phyloP scores from a whole-genome alignment of 495 filamentous ascomycete genomes.

The Oleoguttula mirabilis region DNA sequence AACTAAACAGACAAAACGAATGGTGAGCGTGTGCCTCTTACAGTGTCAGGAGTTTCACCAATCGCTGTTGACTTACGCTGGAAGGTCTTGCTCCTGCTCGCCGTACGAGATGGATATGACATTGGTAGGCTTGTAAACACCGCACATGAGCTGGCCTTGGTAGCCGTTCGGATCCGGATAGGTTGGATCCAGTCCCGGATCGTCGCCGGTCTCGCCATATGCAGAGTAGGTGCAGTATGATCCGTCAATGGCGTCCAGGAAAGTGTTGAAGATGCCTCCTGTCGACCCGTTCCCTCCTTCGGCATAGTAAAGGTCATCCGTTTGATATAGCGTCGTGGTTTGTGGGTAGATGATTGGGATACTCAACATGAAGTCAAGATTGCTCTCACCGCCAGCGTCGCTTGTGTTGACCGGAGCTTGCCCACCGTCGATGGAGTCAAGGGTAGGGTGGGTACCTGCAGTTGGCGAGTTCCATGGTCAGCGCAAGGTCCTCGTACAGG shows the following conservation, averaged over 20 bases:
- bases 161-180: conserved; percentile 23
- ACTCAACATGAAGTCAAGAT: conserved; percentile 18
- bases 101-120: conserved; percentile 21
- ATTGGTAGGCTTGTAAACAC: conserved; percentile 22
- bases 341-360: conserved; percentile 23
- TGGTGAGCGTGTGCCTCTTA: not conserved
- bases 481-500: not conserved
- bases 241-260: conserved; percentile 20
- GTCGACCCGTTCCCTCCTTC: conserved; percentile 2
- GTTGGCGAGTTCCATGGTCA: not conserved
- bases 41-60: too few species aligned
- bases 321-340: conserved; percentile 16
- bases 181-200: conserved; percentile 17
- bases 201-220: conserved; percentile 22
- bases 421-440: conserved; percentile 21
- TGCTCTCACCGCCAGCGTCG: conserved; percentile 15
- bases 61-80: conserved; percentile 17
- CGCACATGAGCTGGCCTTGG: conserved; percentile 18
- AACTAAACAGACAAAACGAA: not conserved
- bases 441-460: conserved; percentile 15
- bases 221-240: conserved; percentile 22
- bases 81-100: conserved; percentile 13
- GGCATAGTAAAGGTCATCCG: conserved; percentile 17
- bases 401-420: conserved; percentile 10
- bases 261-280: conserved; percentile 19